Evolutionary conservation across 495 filamentous ascomycete species (phyloP), one percentile per base, ranked within the genome.

Genomic region (Aspergillus conjunctus): DNA sequence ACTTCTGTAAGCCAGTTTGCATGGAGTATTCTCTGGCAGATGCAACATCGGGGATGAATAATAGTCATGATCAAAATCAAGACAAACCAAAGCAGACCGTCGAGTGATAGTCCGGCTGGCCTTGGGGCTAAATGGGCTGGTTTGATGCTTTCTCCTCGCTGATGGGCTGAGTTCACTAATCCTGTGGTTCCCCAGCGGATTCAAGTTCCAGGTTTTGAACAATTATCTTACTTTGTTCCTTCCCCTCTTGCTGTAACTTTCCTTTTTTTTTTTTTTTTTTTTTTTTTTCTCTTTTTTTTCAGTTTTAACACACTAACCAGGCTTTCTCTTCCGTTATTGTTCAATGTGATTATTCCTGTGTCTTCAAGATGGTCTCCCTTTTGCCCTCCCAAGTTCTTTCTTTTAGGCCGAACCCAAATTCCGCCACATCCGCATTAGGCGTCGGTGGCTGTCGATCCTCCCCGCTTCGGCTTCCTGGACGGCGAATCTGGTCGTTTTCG

Each of bases 361-460:
- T 2, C 26, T 26, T 26, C 26, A 26, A 26, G 26, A 26, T 26
- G 26, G 26, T 5, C 26, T 26, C 2, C 26, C 26, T 26, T 5
- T 26, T 5, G 2, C 26, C 5, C 26, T 26, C 26, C 26, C 26
- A 26, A 41, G 37, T 41, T 26, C 5, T 5, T 26, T 26, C 26
- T 26, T 26, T 26, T 5, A 26, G 26, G 26, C 26, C 21, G 44
- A 48, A 48, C 44, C 18, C 18, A 46, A 18, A n/a, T 46, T 46
- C 15, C 22, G 55, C 55, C 55, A 58, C 44, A 7, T 15, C 55
- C 55, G 55, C 43, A 20, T 32, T 33, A 46, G 55, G 55, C 14
- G 50, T 32, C 9, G n/a, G 44, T 15, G 22, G 14, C 17, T 58
- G 55, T 32, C 44, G 55, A 58, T 58, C 55, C 54, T 30, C 22